Evolutionary conservation across 2,329 filamentous ascomycete genomes (phyloP), one percentile per base, ranked within the genome.

Genomic region (Fusarium anguioides): DNA sequence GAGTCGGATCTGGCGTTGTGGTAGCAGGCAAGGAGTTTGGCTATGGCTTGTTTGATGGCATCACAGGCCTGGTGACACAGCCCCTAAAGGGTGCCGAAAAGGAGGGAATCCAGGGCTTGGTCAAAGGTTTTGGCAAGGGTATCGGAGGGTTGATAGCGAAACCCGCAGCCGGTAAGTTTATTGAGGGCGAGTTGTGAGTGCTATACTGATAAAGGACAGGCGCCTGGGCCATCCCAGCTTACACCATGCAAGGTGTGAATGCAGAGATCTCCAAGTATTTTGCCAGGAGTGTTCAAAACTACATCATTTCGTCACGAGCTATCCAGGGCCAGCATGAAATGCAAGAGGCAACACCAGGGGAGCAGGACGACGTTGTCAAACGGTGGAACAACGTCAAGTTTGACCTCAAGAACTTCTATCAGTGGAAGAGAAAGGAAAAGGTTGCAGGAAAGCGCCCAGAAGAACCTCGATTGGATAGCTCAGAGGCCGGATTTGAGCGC

Each of bases 121-220:
- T 94, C 14, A 95, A 94, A 76, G 92, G 92, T 0, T 83, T 97
- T 41, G 93, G 91, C 1, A 96, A 93, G 74, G 94, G 93, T 1
- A 86, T 97, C 36, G 93, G 92, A 6, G 94, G 94, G 1, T 76
- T 96, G 3, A 83, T 96, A 2, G 80, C 96, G 20, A 97, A 97
- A 75, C 91, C 93, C n/a, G 87, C 89, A 56, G 92, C 92, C 60
- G 93, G 89, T 89, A 77, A 78, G 85, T 78, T 52, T 20, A 4
- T 15, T 18, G 1, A 12, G 33, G 41, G 14, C 11, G 4, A 5
- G 21, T 36, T 8, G 15, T 11, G 18, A 21, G 21, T 21, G 4
- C 8, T 15, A 17, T 52, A 8, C 61, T 60, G 27, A 52, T 15
- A 37, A 17, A 17, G 41, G 14, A 36, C 24, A 59, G 88, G 85